Evolutionary conservation across 2,329 filamentous ascomycete genomes (phyloP), one percentile per base, ranked within the genome.

Genomic region (Alternaria triticina): DNA sequence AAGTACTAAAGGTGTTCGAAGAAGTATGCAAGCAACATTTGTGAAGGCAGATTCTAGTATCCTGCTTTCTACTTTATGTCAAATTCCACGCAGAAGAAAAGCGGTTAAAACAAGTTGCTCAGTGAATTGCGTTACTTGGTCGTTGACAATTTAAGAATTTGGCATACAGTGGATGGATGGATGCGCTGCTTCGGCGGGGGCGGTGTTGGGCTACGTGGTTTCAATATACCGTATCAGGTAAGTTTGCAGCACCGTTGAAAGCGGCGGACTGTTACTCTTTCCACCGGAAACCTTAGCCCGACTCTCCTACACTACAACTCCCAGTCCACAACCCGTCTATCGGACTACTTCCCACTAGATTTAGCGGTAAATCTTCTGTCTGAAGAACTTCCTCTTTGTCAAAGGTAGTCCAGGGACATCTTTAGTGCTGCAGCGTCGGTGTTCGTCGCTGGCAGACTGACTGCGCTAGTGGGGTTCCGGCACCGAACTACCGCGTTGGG

Each of bases 241-340:
- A 12, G 1, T 23, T 55, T 6, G 6, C 12, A 2, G 15, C 20
- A 5, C 36, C 27, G 13, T 55, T 20, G 52, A 55, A 12, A 0
- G 1, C 17, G 15, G 25, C 25, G 51, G 36, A 44, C 8, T 27
- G 22, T 13, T 22, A 44, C 52, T 44, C 10, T 45, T 44, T 55
- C n/a, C 27, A 30, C n/a, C 27, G n/a, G 25, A 8, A 22, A 27
- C 27, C 23, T 50, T 22, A 20, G 25, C 11, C 25, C n/a, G 27
- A 30, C 47, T 20, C n/a, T 30, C 47, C 25, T 20, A 50, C 25
- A 61, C 47, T 54, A 57, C 57, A 52, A 62, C 59, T 40, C 5
- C 61, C 28, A 36, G 33, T 60, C 17, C 50, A 59, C 67, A 72
- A 69, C 59, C 67, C 68, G 66, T 61, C 57, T 57, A 25, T 43